Evolutionary conservation across 2,329 filamentous ascomycete genomes (phyloP).

Genomic region (Harringtonia aguacate): DNA sequence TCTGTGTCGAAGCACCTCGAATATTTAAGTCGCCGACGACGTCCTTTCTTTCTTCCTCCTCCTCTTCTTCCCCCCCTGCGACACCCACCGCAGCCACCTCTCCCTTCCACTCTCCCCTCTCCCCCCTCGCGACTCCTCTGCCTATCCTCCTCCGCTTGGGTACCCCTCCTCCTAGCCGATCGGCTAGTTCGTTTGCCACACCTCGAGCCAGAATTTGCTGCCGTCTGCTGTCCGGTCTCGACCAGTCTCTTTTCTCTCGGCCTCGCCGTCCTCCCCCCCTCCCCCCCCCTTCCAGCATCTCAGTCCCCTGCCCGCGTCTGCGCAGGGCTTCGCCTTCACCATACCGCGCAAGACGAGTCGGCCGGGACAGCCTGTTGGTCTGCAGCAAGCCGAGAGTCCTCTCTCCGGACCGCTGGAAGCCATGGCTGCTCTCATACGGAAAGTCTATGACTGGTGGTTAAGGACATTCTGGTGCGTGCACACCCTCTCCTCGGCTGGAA

Average conservation of each 20-base stretch:
- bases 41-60: background rate
- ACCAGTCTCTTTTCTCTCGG: no score
- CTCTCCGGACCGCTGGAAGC: conserved; percentile 17
- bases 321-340: background rate
- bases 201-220: background rate
- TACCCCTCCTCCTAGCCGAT: no score
- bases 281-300: no score
- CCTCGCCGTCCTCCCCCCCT: background rate
- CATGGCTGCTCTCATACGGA: conserved; percentile 89
- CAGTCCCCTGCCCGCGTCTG: background rate
- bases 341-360: background rate
- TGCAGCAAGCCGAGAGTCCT: background rate
- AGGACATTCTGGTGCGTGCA: conserved; percentile 78
- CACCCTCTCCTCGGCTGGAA: conserved; percentile 8
- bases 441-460: conserved; percentile 96
- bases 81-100: no score
- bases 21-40: background rate
- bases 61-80: background rate
- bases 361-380: background rate
- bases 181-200: no score
- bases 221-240: background rate
- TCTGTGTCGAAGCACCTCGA: background rate
- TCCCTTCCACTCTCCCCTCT: no score
- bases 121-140: background rate
- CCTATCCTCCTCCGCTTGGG: no score